Conservation (phyloP, 2,329 filamentous ascomycete genomes). For the Macrophomina pseudophaseolina region DNA sequence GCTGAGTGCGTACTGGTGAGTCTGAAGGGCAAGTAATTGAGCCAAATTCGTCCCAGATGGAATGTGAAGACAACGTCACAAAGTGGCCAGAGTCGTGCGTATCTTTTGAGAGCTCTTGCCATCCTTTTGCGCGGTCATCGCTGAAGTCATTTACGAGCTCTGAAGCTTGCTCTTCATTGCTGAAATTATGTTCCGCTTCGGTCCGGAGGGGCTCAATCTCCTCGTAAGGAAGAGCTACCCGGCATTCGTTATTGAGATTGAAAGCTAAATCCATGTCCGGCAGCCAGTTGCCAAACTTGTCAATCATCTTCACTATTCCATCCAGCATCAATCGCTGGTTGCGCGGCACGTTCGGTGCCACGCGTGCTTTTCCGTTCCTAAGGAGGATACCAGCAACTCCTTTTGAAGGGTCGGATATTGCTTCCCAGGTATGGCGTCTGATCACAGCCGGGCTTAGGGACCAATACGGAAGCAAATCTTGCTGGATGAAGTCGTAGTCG, state of each 20-base stretch:
- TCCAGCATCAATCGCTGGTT: constrained; percentile 66
- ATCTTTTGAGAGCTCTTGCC: constrained; percentile 42
- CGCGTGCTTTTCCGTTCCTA: constrained; percentile 57
- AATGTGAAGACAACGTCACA: constrained; percentile 43
- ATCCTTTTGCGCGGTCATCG: constrained; percentile 43
- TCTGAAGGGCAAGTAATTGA: constrained; percentile 57
- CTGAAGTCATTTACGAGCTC: constrained; percentile 41
- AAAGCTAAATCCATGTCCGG: constrained; percentile 69
- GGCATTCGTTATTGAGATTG: constrained; percentile 66
- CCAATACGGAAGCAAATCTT: constrained; percentile 62
- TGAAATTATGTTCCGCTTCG: neutral
- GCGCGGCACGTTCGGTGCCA: constrained; percentile 57
- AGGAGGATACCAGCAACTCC: constrained; percentile 62
- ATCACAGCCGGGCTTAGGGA: constrained; percentile 57
- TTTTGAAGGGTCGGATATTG: constrained; percentile 60
- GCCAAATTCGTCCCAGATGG: constrained; percentile 49
- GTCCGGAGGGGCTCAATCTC: constrained; percentile 28
- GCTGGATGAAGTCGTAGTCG: constrained; percentile 64
- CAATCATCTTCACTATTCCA: constrained; percentile 59
- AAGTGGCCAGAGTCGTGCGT: constrained; percentile 33
- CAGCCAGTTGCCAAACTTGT: constrained; percentile 58
- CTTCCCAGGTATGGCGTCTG: constrained; percentile 57
- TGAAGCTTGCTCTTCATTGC: constrained; percentile 25
- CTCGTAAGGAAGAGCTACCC: constrained; percentile 59
- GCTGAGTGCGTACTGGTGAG: constrained; percentile 27